Evolutionary conservation across 495 filamentous ascomycete genomes (phyloP).

Genomic region (Cladorrhinum samala): DNA sequence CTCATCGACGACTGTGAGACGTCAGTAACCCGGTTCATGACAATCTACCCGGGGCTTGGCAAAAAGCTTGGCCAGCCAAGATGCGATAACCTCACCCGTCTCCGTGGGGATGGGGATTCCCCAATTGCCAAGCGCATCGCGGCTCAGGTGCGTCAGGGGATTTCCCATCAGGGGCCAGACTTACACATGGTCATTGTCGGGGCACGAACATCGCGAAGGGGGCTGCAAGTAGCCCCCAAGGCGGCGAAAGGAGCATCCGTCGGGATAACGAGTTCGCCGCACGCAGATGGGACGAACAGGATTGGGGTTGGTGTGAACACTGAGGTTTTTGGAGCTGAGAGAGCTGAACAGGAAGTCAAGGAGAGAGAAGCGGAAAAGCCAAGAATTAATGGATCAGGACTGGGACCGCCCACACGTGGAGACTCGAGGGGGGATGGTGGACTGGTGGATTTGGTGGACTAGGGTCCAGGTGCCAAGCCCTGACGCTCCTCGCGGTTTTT

Average conservation of each 20-base stretch:
- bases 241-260: conserved; percentile 11
- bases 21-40: conserved; percentile 20
- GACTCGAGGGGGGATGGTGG: too few relatives aligned
- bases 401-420: neutral
- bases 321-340: too few relatives aligned
- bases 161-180: conserved; percentile 6
- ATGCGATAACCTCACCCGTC: conserved; percentile 10
- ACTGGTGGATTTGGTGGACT: too few relatives aligned
- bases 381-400: neutral
- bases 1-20: conserved; percentile 32
- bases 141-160: neutral
- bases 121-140: conserved; percentile 19
- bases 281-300: neutral
- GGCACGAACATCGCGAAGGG: conserved; percentile 22
- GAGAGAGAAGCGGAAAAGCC: neutral
- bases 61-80: conserved; percentile 32
- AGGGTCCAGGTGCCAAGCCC: neutral
- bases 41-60: conserved; percentile 30
- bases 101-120: conserved; percentile 4
- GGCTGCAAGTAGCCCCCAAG: conserved; percentile 2
- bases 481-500: too few relatives aligned
- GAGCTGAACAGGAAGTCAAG: neutral
- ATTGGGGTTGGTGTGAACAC: too few relatives aligned
- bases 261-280: neutral
- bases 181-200: conserved; percentile 28